These are phyloP conservation scores for Pyrenochaeta sp. DNA, from an alignment of 2,329 filamentous ascomycete species.

Conservation along the genomic window DNA sequence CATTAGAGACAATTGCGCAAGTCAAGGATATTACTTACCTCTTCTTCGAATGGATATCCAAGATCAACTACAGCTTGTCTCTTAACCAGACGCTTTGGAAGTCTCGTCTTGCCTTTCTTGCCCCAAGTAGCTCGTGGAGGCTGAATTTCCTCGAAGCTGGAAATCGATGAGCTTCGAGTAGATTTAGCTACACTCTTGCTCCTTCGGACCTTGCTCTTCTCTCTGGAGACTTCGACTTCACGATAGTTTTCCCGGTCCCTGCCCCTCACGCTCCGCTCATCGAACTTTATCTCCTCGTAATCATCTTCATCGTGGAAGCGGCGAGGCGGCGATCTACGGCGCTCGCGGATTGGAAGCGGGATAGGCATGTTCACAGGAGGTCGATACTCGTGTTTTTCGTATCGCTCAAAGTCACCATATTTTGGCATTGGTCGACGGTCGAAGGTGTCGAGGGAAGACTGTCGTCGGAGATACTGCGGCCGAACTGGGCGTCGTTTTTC, in stretches of 20 bases:
- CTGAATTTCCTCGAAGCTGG: constrained; percentile 51
- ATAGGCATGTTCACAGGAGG: constrained; percentile 74
- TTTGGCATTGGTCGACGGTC: constrained; percentile 74
- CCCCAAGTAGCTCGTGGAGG: constrained; percentile 45
- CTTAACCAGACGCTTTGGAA: constrained; percentile 81
- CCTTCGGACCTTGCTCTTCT: constrained; percentile 48
- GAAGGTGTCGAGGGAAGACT: constrained; percentile 90
- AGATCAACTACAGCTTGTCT: constrained; percentile 82
- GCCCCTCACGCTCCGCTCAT: constrained; percentile 30
- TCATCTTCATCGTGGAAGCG: constrained; percentile 76
- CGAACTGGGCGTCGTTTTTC: constrained; percentile 61
- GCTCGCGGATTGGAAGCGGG: constrained; percentile 65
- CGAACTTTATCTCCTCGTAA: constrained; percentile 61
- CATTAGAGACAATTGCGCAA: constrained; percentile 34
- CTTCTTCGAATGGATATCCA: constrained; percentile 85
- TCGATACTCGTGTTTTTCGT: constrained; percentile 61
- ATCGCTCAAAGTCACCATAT: constrained; percentile 55
- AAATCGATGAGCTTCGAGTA: constrained; percentile 49
- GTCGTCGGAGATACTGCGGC: constrained; percentile 76
- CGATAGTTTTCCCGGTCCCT: constrained; percentile 54
- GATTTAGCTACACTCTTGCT: constrained; percentile 41
- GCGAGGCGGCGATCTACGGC: constrained; percentile 54
- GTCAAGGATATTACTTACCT: constrained; percentile 62
- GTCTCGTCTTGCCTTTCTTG: constrained; percentile 84
- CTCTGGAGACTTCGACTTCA: constrained; percentile 57